Base-by-base conservation (phyloP, 2,329 filamentous ascomycete genomes). In the Diaporthe longicolla region DNA sequence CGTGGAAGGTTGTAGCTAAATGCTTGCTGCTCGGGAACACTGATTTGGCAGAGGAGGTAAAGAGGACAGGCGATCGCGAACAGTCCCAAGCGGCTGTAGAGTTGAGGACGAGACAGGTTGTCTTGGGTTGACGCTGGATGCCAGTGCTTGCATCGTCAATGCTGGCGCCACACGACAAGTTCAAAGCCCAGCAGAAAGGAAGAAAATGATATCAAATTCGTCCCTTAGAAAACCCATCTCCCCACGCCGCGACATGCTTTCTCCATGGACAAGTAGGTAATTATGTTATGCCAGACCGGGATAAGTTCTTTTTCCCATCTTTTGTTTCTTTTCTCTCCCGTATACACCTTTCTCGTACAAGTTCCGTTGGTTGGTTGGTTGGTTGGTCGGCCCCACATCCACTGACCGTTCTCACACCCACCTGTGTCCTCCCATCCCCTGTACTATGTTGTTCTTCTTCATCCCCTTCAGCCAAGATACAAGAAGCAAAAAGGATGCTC, bases 261-360 rank as follows among this genome's bases (percentile, higher is more conserved):
- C 48, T 40, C 63, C 63, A 40, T 54, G 63, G 63, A 68, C 45
- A 50, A 43, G 40, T 45, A 52, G 13, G 45, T 68, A 54, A 68
- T 54, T 54, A 68, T 68, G 48, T 54, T 21, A 40, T 54, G 45
- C 63, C 48, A 68, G 63, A 68, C 48, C 63, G 32, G 63, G 63
- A 54, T 13, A 24, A 54, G 7, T 68, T 19, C 24, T 68, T 68
- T 40, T 35, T 19, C 63, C 63, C 48, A 9, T 54, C 48, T 68
- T 68, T 19, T 43, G 40, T 19, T 43, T 45, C 37, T 61, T 24
- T 24, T 52, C 21, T 66, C 35, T 48, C 19, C 45, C 45, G 17
- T 48, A 48, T n/a, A 48, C 45, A 43, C 13, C 40, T 10, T 48
- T 65, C 63, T 45, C 63, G 32, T 68, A 68, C 63, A 54, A 17